Percentiles rank a stretch among this genome's conserved stretches.
phyloP scores from a whole-genome alignment of 129 eudicot species.

The Gnaphalium uliginosum region DNA sequence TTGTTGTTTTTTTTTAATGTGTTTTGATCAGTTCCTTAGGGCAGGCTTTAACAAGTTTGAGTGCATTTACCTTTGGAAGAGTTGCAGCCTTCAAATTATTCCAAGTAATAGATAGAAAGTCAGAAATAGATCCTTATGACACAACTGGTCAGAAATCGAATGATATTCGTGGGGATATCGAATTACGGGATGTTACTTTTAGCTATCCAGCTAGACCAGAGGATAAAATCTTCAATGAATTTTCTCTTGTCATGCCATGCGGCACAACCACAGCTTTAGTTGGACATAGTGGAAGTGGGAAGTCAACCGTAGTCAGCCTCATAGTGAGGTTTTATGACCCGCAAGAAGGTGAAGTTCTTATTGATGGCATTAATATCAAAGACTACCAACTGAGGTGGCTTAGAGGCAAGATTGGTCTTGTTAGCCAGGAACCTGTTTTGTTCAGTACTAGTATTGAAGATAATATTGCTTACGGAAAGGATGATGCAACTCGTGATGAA shows the following conservation, averaged over 20 bases:
- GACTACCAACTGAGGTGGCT: constrained; percentile 73
- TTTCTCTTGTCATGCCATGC: constrained; percentile 54
- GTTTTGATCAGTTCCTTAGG: constrained; percentile 54
- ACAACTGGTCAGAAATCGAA: constrained; percentile 43
- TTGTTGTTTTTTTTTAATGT: not conserved
- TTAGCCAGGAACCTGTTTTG: constrained; percentile 80
- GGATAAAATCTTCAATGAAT: constrained; percentile 54
- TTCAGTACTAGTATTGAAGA: constrained; percentile 64
- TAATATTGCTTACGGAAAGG: constrained; percentile 70
- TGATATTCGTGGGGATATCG: constrained; percentile 61
- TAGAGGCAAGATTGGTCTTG: constrained; percentile 73
- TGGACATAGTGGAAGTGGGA: constrained; percentile 84
- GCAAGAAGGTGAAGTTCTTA: constrained; percentile 59
- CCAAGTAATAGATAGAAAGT: constrained; percentile 57
- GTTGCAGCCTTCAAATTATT: constrained; percentile 76
- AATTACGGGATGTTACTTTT: constrained; percentile 48
- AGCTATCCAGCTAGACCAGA: constrained; percentile 74
- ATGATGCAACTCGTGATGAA: constrained; percentile 62
- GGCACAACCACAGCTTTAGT: constrained; percentile 78
- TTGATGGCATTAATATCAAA: constrained; percentile 60
- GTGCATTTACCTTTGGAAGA: constrained; percentile 67
- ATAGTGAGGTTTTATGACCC: constrained; percentile 84
- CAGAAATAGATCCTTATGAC: constrained; percentile 66
- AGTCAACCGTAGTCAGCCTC: constrained; percentile 64
- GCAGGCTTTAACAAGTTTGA: constrained; percentile 67